phyloP scores from a whole-genome alignment of 371 early-diverging fungal species.

The Entomophthora muscae region DNA sequence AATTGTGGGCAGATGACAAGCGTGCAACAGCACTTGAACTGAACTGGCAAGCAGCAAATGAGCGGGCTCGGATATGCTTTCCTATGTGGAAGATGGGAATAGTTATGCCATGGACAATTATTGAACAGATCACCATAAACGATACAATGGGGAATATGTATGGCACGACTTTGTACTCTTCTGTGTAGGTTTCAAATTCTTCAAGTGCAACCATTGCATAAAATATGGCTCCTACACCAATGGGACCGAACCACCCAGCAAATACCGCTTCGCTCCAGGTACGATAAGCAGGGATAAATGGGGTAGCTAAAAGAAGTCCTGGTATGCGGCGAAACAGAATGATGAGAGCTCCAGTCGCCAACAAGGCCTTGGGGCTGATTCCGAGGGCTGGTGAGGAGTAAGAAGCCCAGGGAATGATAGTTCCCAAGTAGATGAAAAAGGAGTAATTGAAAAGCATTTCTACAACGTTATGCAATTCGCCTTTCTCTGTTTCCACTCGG shows the following conservation, averaged over 20 bases:
- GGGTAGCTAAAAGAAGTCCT: slow-evolving; percentile 39
- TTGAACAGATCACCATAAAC: slow-evolving; percentile 55
- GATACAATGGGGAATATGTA: slow-evolving; percentile 38
- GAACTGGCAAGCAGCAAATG: not conserved
- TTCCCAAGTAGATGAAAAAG: slow-evolving; percentile 86
- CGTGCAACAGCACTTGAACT: too few relatives aligned
- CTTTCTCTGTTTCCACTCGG: slow-evolving; percentile 64
- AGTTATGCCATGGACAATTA: slow-evolving; percentile 62
- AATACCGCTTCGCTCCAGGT: slow-evolving; percentile 71
- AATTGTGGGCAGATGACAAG: too few relatives aligned
- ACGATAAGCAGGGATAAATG: slow-evolving; percentile 48
- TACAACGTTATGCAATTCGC: slow-evolving; percentile 76
- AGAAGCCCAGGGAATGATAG: slow-evolving; percentile 60
- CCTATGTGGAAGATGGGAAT: slow-evolving; percentile 48
- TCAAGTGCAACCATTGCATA: slow-evolving; percentile 41
- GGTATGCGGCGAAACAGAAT: slow-evolving; percentile 74
- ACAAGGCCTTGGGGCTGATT: slow-evolving; percentile 40
- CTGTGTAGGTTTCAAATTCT: slow-evolving; percentile 12
- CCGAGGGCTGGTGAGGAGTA: slow-evolving; percentile 53
- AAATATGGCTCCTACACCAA: too few relatives aligned
- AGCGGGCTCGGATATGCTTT: slow-evolving; percentile 14
- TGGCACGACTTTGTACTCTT: slow-evolving; percentile 14
- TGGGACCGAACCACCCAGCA: too few relatives aligned
- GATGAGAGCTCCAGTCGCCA: slow-evolving; percentile 47
- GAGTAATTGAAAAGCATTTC: slow-evolving; percentile 76